Evolutionary conservation across 306 rosid species (phyloP), one percentile per base, ranked within the genome.

Genomic region (Castanopsis chinensis): DNA sequence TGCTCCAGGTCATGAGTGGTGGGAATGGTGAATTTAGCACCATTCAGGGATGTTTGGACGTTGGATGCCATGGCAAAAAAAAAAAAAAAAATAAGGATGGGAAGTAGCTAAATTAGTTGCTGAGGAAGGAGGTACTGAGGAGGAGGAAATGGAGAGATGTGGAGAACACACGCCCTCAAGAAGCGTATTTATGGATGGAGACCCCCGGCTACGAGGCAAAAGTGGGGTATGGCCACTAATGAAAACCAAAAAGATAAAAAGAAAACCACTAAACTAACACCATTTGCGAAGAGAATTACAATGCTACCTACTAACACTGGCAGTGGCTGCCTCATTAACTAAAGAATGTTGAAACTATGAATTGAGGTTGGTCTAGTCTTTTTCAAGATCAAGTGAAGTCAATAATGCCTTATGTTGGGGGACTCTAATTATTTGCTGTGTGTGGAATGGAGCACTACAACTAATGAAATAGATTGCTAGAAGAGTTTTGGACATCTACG

Each of bases 151-250:
- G 85, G 60, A 69, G 57, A 80, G 91, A 90, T 89, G 97, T 90
- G 97, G 86, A 82, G 75, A 83, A 90, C 99, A 95, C 99, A 86
- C 95, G 91, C 91, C 71, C 56, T 51, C 56, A 21, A 71, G 70
- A 54, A 82, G 87, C 88, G 85, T 90, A 92, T 91, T 92, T 92
- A 95, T 90, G 83, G 91, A 84, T 83, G 83, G 83, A 76, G 35
- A 32, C 49, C 21, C 71, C 59, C 61, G 43, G 45, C 41, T 76
- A 64, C 72, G 87, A 78, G 77, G 82, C 82, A 78, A 81, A 60
- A 51, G 88, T 86, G 87, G 94, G 93, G 78, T 80, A 80, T 52
- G 9, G 76, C 86, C 92, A 87, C 89, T 87, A 67, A 45, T 71
- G 73, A 65, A 78, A 74, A 41, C 45, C 45, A 41, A 82, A 54